Conservation (phyloP, 495 filamentous ascomycete genomes). For the Thozetella sp. region DNA sequence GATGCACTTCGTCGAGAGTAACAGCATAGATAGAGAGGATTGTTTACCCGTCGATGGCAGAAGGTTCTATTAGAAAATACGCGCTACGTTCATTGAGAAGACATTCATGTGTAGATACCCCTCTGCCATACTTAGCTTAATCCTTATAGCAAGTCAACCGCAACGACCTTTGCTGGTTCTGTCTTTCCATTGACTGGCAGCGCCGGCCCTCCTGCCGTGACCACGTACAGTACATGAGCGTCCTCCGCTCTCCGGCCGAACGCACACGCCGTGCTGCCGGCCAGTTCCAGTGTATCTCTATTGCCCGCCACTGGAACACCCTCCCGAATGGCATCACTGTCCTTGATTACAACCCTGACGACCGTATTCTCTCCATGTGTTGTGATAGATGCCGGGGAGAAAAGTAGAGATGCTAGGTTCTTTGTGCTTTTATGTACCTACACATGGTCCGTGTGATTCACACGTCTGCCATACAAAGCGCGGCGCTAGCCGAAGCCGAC, state of each 20-base stretch:
- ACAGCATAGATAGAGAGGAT: too few relatives aligned
- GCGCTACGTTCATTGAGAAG: too few relatives aligned
- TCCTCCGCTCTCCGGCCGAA: neutral
- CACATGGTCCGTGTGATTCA: too few relatives aligned
- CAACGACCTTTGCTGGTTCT: neutral
- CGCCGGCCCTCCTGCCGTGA: neutral
- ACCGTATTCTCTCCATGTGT: neutral
- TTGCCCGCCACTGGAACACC: neutral
- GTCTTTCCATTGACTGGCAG: neutral
- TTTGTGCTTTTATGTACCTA: too few relatives aligned
- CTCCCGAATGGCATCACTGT: neutral
- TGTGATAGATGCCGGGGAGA: neutral
- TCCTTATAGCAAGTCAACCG: neutral
- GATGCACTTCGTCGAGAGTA: too few relatives aligned
- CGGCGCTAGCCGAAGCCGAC: too few relatives aligned
- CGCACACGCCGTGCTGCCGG: neutral
- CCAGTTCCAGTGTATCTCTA: neutral
- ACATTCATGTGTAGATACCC: too few relatives aligned
- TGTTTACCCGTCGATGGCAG: too few relatives aligned
- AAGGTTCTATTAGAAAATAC: too few relatives aligned
- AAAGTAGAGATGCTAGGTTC: too few relatives aligned
- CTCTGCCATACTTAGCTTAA: too few relatives aligned
- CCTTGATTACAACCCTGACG: neutral
- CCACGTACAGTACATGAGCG: neutral
- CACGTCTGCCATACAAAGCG: too few relatives aligned